Evolutionary conservation across 352 stramenopile genomes (phyloP).

Genomic region (Pythium monospermum): DNA sequence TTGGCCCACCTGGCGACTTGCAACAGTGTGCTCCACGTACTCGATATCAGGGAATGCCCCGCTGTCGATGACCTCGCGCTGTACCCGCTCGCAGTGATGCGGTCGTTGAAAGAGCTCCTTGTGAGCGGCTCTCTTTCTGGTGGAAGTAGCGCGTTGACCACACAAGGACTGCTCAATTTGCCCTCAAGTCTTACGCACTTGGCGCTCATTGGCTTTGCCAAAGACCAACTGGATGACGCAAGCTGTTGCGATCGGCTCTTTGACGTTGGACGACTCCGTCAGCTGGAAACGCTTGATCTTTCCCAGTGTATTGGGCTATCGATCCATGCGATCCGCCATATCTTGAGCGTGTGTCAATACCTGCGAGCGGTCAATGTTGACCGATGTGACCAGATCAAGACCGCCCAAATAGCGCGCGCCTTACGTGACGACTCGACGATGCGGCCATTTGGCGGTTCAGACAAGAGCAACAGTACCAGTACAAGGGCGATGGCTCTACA

Average conservation of each 20-base stretch:
- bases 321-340: conserved; percentile 14
- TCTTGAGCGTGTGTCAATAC: conserved; percentile 35
- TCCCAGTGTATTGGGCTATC: conserved; percentile 28
- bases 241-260: conserved; percentile 25
- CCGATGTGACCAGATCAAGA: conserved; percentile 28
- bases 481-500: no score
- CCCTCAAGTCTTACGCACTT: conserved; percentile 34
- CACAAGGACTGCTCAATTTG: conserved; percentile 38
- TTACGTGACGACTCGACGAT: conserved; percentile 17
- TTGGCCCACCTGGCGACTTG: conserved; percentile 42
- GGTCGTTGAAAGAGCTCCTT: conserved; percentile 40
- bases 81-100: conserved; percentile 58
- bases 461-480: no score
- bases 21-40: conserved; percentile 46
- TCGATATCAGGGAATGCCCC: conserved; percentile 51
- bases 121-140: conserved; percentile 22
- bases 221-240: conserved; percentile 29
- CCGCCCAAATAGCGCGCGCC: conserved; percentile 22
- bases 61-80: conserved; percentile 54
- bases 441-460: neutral
- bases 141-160: conserved; percentile 26
- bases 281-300: conserved; percentile 43
- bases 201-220: conserved; percentile 24
- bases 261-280: conserved; percentile 15
- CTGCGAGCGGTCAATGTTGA: conserved; percentile 52